These are phyloP conservation scores for Fusarium humuli DNA, from an alignment of 2,329 filamentous ascomycete genomes.

Conservation along the genomic window DNA sequence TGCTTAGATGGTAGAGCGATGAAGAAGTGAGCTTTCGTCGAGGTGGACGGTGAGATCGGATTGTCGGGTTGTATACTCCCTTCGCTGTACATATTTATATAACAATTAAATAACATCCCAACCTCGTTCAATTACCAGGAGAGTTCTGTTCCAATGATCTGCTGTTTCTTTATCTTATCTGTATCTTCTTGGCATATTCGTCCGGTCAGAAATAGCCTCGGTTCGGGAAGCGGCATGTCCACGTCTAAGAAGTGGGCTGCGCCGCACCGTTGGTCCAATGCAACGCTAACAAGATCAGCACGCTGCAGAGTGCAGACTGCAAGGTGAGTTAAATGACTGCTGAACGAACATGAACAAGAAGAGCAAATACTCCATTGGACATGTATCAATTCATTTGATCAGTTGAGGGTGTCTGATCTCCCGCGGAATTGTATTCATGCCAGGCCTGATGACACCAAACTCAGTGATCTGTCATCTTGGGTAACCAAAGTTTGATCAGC, in stretches of 20 bases:
- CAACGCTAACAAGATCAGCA: background rate
- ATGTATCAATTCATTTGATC: background rate
- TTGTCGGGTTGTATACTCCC: background rate
- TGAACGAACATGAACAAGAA: background rate
- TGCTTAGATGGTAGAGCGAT: background rate
- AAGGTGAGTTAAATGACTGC: background rate
- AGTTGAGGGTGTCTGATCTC: too few species aligned
- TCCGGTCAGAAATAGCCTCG: background rate
- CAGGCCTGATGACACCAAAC: background rate
- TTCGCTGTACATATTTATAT: background rate
- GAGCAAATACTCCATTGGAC: fast-evolving
- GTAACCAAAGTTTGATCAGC: background rate
- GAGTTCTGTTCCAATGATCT: too few species aligned
- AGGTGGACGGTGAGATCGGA: too few species aligned
- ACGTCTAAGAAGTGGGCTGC: background rate
- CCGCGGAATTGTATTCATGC: background rate
- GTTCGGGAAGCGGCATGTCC: background rate
- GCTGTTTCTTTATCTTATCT: background rate
- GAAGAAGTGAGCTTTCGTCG: background rate
- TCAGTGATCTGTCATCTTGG: background rate
- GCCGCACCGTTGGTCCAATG: background rate
- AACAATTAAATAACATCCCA: background rate
- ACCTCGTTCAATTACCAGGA: too few species aligned
- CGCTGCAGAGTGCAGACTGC: background rate
- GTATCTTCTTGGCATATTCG: background rate